Evolutionary conservation across 2,329 filamentous ascomycete species (phyloP).

Genomic region (Nigrospora oryzae): DNA sequence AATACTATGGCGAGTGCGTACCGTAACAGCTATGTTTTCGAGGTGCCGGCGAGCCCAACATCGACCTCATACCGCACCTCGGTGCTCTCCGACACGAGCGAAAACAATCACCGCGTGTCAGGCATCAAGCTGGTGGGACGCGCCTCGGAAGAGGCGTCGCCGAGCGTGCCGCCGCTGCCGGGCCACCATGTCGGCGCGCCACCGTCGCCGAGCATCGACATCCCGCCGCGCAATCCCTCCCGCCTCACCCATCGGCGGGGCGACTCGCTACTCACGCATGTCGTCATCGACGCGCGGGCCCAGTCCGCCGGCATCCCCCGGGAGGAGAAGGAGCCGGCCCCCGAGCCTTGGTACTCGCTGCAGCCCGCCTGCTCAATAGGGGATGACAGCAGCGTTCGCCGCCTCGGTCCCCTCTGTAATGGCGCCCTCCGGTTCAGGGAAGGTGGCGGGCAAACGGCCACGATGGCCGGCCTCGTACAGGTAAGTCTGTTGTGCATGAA

Average conservation of each 20-base stretch:
- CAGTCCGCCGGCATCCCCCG: not conserved
- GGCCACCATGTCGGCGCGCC: not conserved
- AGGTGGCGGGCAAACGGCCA: conserved; percentile 25
- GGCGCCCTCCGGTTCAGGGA: conserved; percentile 26
- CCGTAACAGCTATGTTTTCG: not conserved
- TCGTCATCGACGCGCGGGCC: not conserved
- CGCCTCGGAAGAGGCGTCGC: not conserved
- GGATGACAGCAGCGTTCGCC: conserved; percentile 24
- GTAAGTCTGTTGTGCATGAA: conserved; percentile 5
- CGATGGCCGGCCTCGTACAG: conserved; percentile 18
- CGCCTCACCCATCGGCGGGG: not conserved
- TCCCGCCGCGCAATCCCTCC: not conserved
- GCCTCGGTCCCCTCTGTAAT: conserved; percentile 27
- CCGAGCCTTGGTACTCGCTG: not conserved
- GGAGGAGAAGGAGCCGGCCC: not conserved
- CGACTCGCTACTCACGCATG: not conserved
- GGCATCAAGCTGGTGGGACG: not conserved
- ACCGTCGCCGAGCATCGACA: not conserved
- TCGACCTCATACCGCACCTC: conserved; percentile 1
- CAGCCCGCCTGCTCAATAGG: conserved; percentile 22
- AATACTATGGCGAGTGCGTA: not conserved
- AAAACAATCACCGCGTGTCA: not conserved
- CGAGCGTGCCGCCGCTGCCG: not conserved
- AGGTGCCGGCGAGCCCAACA: not conserved
- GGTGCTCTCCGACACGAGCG: not conserved